Conservation (phyloP, 768 basidiomycete species). For the Tulasnella calospora region DNA sequence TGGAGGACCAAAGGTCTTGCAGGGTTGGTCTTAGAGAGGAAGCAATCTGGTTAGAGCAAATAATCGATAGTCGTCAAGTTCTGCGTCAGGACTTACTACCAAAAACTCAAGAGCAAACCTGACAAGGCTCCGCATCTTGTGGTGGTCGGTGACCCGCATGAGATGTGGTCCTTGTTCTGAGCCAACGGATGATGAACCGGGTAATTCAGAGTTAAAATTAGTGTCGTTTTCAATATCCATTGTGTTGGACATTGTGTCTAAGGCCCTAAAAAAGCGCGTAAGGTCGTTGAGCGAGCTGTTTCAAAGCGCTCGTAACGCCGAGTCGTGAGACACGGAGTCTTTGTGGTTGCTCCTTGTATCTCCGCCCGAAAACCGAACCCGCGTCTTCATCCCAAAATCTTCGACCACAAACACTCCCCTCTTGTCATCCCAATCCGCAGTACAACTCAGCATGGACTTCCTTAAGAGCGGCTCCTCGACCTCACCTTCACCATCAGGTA, state of each 20-base stretch:
- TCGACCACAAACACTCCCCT: background rate
- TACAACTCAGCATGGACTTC: constrained; percentile 13
- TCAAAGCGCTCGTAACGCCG: background rate
- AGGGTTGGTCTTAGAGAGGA: constrained; percentile 6
- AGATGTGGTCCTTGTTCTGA: constrained; percentile 24
- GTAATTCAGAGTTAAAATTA: background rate
- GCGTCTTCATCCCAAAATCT: constrained; percentile 7
- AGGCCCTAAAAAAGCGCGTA: background rate
- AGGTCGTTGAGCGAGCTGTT: background rate
- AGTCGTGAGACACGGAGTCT: background rate
- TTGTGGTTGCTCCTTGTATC: background rate
- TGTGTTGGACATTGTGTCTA: background rate
- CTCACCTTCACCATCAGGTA: background rate
- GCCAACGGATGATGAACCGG: background rate
- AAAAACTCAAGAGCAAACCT: constrained; percentile 31
- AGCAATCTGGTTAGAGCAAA: background rate
- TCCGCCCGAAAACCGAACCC: background rate
- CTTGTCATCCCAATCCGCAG: background rate
- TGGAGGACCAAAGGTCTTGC: constrained; percentile 27
- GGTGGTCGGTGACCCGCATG: constrained; percentile 29
- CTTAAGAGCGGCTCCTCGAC: constrained; percentile 10
- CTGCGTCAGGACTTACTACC: constrained; percentile 17
- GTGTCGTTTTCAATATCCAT: background rate
- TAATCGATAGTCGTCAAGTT: background rate
- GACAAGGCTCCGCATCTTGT: constrained; percentile 27